Conservation (phyloP, 441 rosid species). For the Omphalea diandra region DNA sequence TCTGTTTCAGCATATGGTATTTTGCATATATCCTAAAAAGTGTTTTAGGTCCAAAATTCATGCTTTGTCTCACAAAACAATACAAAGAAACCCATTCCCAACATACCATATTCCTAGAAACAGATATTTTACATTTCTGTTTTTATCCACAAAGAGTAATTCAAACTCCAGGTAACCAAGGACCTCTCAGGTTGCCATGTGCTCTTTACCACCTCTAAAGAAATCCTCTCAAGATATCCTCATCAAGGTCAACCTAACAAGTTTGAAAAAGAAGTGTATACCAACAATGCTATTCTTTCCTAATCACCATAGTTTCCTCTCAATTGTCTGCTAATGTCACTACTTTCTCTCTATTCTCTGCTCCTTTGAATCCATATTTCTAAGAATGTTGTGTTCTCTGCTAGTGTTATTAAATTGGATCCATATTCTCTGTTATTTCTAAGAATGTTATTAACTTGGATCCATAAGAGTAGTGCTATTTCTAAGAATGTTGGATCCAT, state of each 20-base stretch:
- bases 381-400: background rate
- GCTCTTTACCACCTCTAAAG: background rate
- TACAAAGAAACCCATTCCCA: background rate
- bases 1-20: background rate
- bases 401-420: too few species aligned
- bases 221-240: background rate
- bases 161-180: background rate
- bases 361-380: background rate
- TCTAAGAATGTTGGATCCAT: too few species aligned
- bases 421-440: too few species aligned
- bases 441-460: too few species aligned
- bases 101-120: background rate
- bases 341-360: background rate
- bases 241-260: background rate
- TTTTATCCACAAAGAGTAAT: background rate
- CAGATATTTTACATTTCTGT: background rate
- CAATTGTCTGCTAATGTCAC: background rate
- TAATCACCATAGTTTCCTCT: background rate
- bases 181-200: background rate
- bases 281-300: background rate
- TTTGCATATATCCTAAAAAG: background rate
- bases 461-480: too few species aligned
- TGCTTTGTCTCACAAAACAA: background rate
- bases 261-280: background rate
- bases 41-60: background rate